Percentiles rank a stretch among this genome's conserved stretches.
phyloP scores from a whole-genome alignment of 139 green algal species.

The Asterochloris sp. region DNA sequence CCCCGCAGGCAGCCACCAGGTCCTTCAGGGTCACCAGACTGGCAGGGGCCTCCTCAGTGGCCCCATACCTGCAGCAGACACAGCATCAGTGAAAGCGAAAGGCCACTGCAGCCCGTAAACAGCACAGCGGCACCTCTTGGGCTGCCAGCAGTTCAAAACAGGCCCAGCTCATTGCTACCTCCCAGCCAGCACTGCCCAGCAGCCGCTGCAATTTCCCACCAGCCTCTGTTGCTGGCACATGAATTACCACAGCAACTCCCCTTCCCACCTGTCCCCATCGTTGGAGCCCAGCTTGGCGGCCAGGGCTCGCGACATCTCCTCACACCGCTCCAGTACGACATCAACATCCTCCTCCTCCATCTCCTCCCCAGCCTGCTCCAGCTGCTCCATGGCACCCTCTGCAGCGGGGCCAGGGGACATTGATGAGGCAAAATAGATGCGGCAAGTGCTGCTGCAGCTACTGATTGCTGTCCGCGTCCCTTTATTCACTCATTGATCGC shows the following conservation, averaged over 20 bases:
- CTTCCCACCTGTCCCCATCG: conserved; percentile 15
- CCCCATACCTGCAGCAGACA: not conserved
- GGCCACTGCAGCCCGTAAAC: not conserved
- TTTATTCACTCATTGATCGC: too few relatives aligned
- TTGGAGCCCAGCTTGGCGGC: conserved; percentile 23
- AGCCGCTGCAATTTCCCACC: not conserved
- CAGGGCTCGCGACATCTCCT: conserved; percentile 40
- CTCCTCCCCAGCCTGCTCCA: conserved; percentile 16
- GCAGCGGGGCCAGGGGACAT: too few relatives aligned
- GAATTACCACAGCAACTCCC: not conserved
- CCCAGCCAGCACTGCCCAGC: conserved; percentile 11
- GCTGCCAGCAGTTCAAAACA: not conserved
- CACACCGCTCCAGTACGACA: conserved; percentile 42
- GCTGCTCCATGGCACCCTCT: not conserved
- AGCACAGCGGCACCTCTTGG: not conserved
- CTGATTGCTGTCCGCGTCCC: too few relatives aligned
- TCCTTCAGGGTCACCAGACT: conserved; percentile 32
- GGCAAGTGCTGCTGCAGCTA: too few relatives aligned
- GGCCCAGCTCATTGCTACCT: conserved; percentile 20
- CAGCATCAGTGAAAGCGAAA: not conserved
- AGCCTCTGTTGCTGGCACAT: not conserved
- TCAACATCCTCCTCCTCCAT: conserved; percentile 38
- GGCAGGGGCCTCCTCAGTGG: not conserved
- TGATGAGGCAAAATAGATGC: too few relatives aligned
- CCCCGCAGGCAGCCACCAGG: conserved; percentile 50